Percentiles rank a stretch among this genome's conserved stretches.
Evolutionary conservation across 352 stramenopile species (phyloP).

Genomic region (Proteromonas lacertae): DNA sequence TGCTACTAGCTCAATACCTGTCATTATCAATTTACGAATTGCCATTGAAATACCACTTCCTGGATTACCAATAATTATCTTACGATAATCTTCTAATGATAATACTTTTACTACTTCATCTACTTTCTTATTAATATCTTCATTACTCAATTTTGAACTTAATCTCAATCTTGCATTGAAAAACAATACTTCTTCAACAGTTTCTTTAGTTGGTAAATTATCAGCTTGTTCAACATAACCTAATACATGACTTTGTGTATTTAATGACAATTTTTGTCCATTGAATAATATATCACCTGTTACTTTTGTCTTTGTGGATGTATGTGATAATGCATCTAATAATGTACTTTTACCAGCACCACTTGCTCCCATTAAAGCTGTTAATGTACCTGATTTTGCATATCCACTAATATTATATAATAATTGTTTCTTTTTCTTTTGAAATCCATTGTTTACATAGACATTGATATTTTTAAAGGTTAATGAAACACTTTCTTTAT

Average conservation of each 20-base stretch:
- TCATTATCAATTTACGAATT: conserved; percentile 55
- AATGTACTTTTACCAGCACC: conserved; percentile 56
- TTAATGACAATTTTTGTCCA: conserved; percentile 27
- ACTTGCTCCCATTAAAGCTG: too few relatives aligned
- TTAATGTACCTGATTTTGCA: conserved; percentile 5
- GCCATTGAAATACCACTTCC: conserved; percentile 32
- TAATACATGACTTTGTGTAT: conserved; percentile 35
- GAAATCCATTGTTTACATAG: conserved; percentile 12
- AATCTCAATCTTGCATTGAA: conserved; percentile 53
- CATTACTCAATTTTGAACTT: not conserved
- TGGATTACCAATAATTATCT: conserved; percentile 14
- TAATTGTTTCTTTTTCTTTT: conserved; percentile 23
- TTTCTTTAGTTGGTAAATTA: conserved; percentile 32
- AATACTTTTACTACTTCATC: conserved; percentile 6
- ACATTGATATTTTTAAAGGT: not conserved
- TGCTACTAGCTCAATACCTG: conserved; percentile 45
- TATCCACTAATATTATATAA: conserved; percentile 35
- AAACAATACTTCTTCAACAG: conserved; percentile 39
- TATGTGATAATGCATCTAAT: conserved; percentile 56
- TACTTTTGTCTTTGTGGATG: conserved; percentile 43
- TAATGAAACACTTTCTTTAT: not conserved
- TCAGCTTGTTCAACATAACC: conserved; percentile 65
- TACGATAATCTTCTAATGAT: conserved; percentile 15
- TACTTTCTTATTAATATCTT: conserved; percentile 3
- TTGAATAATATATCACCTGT: conserved; percentile 43